A percentile compares a stretch with the other conserved stretches of the same genome.
Conservation (phyloP, 2,329 filamentous ascomycete genomes). For the Thelonectria discophora region DNA sequence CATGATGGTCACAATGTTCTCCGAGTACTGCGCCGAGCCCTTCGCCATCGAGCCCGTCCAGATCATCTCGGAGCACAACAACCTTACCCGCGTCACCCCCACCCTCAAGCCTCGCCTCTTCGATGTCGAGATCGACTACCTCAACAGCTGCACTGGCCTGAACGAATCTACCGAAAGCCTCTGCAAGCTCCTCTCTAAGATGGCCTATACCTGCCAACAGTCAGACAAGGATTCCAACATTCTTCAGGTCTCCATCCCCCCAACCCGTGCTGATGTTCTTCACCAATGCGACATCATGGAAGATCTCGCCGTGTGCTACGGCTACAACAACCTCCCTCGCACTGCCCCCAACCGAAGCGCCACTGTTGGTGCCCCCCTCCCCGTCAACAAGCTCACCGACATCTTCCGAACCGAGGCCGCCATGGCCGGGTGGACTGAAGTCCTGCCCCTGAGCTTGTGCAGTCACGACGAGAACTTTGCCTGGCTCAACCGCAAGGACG, state of each 20-base stretch:
- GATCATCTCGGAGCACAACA: conserved; percentile 91
- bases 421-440: conserved; percentile 95
- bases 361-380: conserved; percentile 85
- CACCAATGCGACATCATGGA: conserved; percentile 99
- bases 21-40: conserved; percentile 83
- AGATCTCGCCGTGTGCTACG: conserved; percentile 94
- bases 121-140: conserved; percentile 88
- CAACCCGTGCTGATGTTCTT: conserved; percentile 91
- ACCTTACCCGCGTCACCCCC: conserved; percentile 81
- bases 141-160: conserved; percentile 92
- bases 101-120: conserved; percentile 79
- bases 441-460: conserved; percentile 95
- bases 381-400: conserved; percentile 93
- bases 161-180: conserved; percentile 77
- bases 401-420: conserved; percentile 89
- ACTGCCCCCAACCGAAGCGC: conserved; percentile 86
- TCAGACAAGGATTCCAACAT: conserved; percentile 74
- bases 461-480: conserved; percentile 98
- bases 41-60: conserved; percentile 95
- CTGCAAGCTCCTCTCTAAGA: conserved; percentile 83
- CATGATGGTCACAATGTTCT: conserved; percentile 98
- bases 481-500: conserved; percentile 90
- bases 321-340: conserved; percentile 94
- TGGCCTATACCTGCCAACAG: conserved; percentile 85
- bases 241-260: conserved; percentile 83